phyloP scores from a whole-genome alignment of 2,329 filamentous ascomycete species.

The Fusarium compactum region DNA sequence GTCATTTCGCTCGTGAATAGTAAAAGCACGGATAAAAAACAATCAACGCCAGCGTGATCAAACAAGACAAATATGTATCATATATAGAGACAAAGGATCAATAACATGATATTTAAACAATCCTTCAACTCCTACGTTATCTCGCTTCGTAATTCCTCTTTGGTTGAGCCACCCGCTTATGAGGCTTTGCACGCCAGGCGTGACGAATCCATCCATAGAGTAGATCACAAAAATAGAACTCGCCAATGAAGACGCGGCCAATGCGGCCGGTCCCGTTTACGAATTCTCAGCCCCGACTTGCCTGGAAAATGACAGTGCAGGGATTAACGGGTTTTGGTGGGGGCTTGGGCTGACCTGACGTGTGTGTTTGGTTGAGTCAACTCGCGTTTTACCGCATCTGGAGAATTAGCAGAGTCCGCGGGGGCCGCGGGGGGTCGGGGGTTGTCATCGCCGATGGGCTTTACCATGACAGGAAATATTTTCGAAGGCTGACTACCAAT shows the following conservation, averaged over 20 bases:
- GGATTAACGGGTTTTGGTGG: neutral
- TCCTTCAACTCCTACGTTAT: neutral
- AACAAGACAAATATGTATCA: neutral
- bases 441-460: neutral
- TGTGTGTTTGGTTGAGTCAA: neutral
- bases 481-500: neutral
- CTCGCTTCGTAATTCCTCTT: conserved; percentile 3
- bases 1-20: neutral
- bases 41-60: neutral
- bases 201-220: conserved; percentile 5
- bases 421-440: neutral
- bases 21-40: neutral
- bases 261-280: neutral
- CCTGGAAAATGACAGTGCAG: neutral
- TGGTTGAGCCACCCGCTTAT: conserved; percentile 18
- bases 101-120: neutral
- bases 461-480: neutral
- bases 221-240: conserved; percentile 22
- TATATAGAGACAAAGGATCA: neutral
- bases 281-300: conserved; percentile 6
- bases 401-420: neutral
- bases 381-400: neutral
- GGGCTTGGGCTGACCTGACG: conserved; percentile 16
- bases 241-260: neutral
- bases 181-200: conserved; percentile 13